phyloP scores from a whole-genome alignment of 2,329 filamentous ascomycete genomes.

The Aspergillus tubingensis region DNA sequence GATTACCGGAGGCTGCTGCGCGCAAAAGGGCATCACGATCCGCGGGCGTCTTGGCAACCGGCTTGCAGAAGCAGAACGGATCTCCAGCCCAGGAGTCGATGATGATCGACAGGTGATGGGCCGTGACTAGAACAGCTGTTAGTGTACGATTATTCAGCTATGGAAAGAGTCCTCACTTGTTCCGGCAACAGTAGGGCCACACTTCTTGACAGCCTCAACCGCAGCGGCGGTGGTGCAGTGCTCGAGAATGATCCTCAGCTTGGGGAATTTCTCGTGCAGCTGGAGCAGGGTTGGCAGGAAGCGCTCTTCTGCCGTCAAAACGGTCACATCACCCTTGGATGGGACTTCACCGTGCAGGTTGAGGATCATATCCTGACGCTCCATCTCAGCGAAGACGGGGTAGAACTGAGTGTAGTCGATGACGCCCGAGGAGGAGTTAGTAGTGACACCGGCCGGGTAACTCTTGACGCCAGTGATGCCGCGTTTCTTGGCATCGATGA shows the following conservation, averaged over 20 bases:
- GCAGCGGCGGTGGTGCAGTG: constrained; percentile 87
- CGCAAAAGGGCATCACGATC: constrained; percentile 73
- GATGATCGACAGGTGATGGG: constrained; percentile 80
- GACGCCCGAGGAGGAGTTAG: constrained; percentile 57
- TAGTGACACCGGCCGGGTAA: constrained; percentile 53
- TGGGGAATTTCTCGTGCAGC: constrained; percentile 74
- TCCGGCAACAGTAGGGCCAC: constrained; percentile 71
- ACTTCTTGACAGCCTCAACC: constrained; percentile 72
- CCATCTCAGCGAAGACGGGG: constrained; percentile 83
- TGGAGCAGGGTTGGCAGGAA: constrained; percentile 79
- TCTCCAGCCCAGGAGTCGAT: constrained; percentile 72
- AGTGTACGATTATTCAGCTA: background rate
- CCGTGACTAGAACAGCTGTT: constrained; percentile 58
- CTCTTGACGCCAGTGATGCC: constrained; percentile 68
- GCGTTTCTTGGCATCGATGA: constrained; percentile 70
- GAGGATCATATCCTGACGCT: constrained; percentile 75
- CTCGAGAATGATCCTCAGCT: constrained; percentile 62
- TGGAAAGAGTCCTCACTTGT: constrained; percentile 17
- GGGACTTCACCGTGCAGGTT: constrained; percentile 83
- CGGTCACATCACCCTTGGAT: constrained; percentile 48
- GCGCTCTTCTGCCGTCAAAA: constrained; percentile 69
- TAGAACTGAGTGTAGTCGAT: constrained; percentile 48
- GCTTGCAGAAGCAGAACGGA: constrained; percentile 79
- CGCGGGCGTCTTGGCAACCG: constrained; percentile 69
- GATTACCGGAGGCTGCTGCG: constrained; percentile 56